These are phyloP conservation scores for Fremontodendron californicum DNA, from an alignment of 345 rosid genomes.

Conservation along the genomic window DNA sequence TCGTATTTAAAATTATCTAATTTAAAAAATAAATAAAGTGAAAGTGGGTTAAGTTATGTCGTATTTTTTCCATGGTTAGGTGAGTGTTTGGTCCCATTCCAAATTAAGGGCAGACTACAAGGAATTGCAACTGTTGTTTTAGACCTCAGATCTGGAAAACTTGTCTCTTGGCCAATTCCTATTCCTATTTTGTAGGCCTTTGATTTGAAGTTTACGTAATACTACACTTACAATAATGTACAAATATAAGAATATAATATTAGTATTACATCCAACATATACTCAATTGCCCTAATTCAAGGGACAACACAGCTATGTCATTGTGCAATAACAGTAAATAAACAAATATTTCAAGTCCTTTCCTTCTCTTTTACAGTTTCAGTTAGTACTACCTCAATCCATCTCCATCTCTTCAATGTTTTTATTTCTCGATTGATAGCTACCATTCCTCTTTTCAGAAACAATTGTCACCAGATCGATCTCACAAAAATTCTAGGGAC, in stretches of 20 bases:
- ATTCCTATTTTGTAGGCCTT: background rate
- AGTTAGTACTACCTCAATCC: background rate
- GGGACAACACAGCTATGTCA: background rate
- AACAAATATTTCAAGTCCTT: background rate
- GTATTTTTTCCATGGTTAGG: constrained; percentile 27
- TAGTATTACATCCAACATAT: background rate
- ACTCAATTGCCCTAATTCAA: background rate
- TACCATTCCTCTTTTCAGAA: background rate
- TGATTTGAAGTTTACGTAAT: background rate
- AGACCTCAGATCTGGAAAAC: constrained; percentile 2
- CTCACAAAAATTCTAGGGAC: background rate
- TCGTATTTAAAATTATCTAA: too few relatives aligned
- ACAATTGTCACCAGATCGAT: too few relatives aligned
- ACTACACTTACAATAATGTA: background rate
- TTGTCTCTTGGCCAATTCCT: constrained; percentile 6
- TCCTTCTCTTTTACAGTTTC: background rate
- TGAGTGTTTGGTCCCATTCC: constrained; percentile 36
- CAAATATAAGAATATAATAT: too few relatives aligned
- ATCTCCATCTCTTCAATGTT: background rate
- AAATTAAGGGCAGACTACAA: constrained; percentile 23
- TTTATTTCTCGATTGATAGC: background rate
- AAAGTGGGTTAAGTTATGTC: constrained; percentile 8
- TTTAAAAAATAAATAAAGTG: too few relatives aligned
- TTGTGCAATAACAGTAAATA: background rate
- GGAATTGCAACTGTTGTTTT: constrained; percentile 23